Evolutionary conservation across 73 alveolate genomes (phyloP).

Genomic region (Diophrys sp.): DNA sequence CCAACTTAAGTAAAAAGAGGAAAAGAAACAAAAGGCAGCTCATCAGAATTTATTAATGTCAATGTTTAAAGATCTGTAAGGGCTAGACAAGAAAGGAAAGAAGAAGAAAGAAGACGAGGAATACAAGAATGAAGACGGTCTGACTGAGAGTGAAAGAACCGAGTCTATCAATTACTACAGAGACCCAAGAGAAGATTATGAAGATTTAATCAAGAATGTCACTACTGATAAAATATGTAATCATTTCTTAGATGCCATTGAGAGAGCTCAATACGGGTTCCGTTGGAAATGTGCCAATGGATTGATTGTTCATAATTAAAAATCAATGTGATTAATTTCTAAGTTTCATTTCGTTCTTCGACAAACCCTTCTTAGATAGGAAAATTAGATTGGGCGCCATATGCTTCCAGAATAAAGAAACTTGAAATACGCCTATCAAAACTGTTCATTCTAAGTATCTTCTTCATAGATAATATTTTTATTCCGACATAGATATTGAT

Average conservation of each 20-base stretch:
- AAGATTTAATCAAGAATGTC: conserved; percentile 48
- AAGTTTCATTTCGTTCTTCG: too few species aligned
- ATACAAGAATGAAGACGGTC: conserved; percentile 82
- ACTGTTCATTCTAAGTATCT: too few species aligned
- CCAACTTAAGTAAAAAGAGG: conserved; percentile 19
- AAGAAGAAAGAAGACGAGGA: conserved; percentile 78
- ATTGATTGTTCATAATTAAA: too few species aligned
- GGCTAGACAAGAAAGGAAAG: conserved; percentile 43
- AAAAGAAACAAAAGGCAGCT: conserved; percentile 46
- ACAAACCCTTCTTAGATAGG: too few species aligned
- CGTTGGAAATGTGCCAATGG: conserved; percentile 95
- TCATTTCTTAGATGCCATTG: conserved; percentile 89
- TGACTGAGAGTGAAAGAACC: conserved; percentile 69
- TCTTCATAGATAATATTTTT: too few species aligned
- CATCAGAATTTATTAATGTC: not conserved
- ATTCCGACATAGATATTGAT: too few species aligned
- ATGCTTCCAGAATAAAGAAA: too few species aligned
- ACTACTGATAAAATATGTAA: conserved; percentile 77
- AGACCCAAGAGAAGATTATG: conserved; percentile 84
- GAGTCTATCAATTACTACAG: conserved; percentile 90
- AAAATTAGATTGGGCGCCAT: too few species aligned
- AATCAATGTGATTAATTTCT: too few species aligned
- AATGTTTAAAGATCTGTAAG: not conserved
- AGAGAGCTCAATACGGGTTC: conserved; percentile 88
- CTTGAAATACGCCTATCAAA: too few species aligned